These are phyloP conservation scores for Symbiodinium pilosum DNA, from an alignment of 73 alveolate species.

Conservation along the genomic window DNA sequence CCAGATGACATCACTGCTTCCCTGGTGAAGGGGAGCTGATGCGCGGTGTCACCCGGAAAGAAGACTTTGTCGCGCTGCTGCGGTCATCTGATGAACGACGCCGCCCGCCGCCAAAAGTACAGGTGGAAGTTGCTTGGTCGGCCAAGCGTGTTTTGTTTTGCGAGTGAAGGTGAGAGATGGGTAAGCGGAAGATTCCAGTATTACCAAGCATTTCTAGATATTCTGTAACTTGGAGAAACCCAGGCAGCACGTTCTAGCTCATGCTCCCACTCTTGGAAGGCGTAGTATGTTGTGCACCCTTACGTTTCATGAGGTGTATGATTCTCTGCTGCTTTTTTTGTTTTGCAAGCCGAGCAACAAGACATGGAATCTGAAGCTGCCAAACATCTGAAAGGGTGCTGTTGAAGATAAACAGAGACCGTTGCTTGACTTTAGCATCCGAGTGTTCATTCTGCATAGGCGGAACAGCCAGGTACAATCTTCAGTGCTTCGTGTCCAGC, in stretches of 20 bases:
- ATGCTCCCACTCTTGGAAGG: no score
- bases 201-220: no score
- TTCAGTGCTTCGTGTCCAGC: background rate
- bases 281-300: no score
- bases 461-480: background rate
- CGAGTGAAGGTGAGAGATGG: background rate
- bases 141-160: background rate
- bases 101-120: constrained; percentile 12
- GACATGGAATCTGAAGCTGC: no score
- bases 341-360: no score
- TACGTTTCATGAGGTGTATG: no score
- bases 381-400: background rate
- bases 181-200: no score
- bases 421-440: background rate
- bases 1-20: background rate
- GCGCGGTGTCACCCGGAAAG: constrained; percentile 29
- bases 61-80: constrained; percentile 27
- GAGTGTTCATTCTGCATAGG: background rate
- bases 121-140: background rate
- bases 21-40: constrained; percentile 15
- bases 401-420: background rate
- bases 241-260: no score
- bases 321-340: no score
- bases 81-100: constrained; percentile 20
- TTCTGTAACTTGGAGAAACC: no score